Evolutionary conservation across 768 basidiomycete species (phyloP), one percentile per base, ranked within the genome.

Genomic region (Pisolithus orientalis): DNA sequence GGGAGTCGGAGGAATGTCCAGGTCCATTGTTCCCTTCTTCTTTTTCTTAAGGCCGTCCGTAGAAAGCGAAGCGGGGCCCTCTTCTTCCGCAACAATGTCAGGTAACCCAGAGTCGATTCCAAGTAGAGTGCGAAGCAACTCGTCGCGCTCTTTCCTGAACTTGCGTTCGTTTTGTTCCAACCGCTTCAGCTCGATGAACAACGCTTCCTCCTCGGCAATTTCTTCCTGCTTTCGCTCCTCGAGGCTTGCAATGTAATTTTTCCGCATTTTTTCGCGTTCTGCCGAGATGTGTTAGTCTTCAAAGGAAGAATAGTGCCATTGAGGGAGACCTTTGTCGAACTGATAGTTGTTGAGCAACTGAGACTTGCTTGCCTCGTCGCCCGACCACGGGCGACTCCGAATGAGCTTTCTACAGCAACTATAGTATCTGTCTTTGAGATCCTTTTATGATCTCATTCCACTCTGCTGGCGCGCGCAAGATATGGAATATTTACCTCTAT

Each of bases 391-490:
- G 27, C 90, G 75, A 60, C 82, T 90, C 42, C 91, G 80, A 32
- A 97, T 77, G 32, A 98, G 78, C 55, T 88, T 90, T 28, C 96
- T 80, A 65, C 93, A 94, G 16, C 94, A 85, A 47, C 87, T 84
- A 66, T 88, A 97, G 62, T 98, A 98, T 28, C 96, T 78, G 59
- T 93, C 90, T 72, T 97, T 98, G 58, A 98, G 69, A 56, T 96
- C 94, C 91, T 94, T 60, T 6, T 55, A 49, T 39, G 1, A 5
- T 11, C 44, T 39, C 60, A 49, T 46, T 28, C 17, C 10, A 8
- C 27, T 14, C 9, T 14, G 6, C 31, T 28, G 31, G 55, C 29
- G 8, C 38, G 13, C 48, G 38, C 8, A 16, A 25, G 14, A 43
- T 6, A 49, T 8, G 25, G 37, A 32, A 29, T 7, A 16, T 32